phyloP scores from a whole-genome alignment of 768 basidiomycete genomes.

The Kwoniella europaea region DNA sequence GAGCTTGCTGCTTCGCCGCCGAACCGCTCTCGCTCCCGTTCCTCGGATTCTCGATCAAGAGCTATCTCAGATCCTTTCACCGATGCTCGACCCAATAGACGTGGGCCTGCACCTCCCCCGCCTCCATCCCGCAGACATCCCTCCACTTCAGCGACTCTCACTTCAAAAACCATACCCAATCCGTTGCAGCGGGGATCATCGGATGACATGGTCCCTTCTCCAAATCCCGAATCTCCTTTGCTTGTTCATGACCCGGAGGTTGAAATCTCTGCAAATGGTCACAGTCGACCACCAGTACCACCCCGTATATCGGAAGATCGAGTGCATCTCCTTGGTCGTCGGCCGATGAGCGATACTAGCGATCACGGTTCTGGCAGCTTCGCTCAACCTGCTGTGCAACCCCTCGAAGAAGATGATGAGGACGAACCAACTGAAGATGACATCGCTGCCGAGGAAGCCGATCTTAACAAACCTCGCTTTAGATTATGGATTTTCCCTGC shows the following conservation, averaged over 20 bases:
- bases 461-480: constrained; percentile 58
- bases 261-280: neutral
- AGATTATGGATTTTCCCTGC: constrained; percentile 80
- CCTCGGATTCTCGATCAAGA: constrained; percentile 21
- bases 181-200: constrained; percentile 19
- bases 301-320: constrained; percentile 27
- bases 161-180: constrained; percentile 22
- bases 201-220: constrained; percentile 1
- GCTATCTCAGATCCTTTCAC: constrained; percentile 47
- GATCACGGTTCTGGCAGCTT: neutral
- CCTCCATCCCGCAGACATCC: constrained; percentile 28
- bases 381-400: constrained; percentile 36
- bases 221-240: constrained; percentile 31
- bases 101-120: constrained; percentile 41
- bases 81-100: constrained; percentile 35
- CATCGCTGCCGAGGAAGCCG: constrained; percentile 41
- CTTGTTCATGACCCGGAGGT: constrained; percentile 18
- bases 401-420: constrained; percentile 55
- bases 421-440: constrained; percentile 62
- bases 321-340: constrained; percentile 20
- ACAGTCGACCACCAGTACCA: neutral
- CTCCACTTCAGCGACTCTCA: neutral
- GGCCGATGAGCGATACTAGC: constrained; percentile 25
- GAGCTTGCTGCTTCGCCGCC: constrained; percentile 7
- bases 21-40: neutral